Evolutionary conservation across 805 yeast species (phyloP).

Genomic region (Priceomyces castillae): DNA sequence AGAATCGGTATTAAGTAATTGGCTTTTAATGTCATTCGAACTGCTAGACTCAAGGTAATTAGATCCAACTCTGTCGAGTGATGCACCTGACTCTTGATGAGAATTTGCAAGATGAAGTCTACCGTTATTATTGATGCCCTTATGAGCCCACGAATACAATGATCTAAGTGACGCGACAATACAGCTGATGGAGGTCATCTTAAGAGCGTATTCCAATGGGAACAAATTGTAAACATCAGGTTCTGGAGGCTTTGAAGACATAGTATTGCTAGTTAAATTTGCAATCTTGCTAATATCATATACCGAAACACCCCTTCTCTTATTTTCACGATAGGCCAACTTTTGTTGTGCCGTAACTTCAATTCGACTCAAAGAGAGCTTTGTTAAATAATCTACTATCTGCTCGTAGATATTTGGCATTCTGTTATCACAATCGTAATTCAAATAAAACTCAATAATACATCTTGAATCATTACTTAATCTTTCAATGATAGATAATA

Average conservation of each 20-base stretch:
- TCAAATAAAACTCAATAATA: conserved; percentile 86
- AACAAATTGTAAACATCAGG: conserved; percentile 52
- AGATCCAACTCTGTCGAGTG: conserved; percentile 24
- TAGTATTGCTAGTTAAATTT: conserved; percentile 65
- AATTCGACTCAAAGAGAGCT: conserved; percentile 64
- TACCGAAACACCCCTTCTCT: conserved; percentile 58
- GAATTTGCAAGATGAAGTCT: conserved; percentile 5
- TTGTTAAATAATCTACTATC: conserved; percentile 74
- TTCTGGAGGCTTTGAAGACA: conserved; percentile 54
- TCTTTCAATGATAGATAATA: conserved; percentile 75
- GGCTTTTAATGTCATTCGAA: conserved; percentile 16
- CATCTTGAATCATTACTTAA: conserved; percentile 87
- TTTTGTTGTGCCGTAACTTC: conserved; percentile 71
- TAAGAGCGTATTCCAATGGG: conserved; percentile 82
- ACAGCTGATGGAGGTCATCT: conserved; percentile 75
- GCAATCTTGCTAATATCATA: conserved; percentile 75
- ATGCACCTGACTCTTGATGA: conserved; percentile 13
- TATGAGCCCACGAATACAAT: conserved; percentile 82
- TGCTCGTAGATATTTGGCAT: conserved; percentile 85
- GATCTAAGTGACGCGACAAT: conserved; percentile 81
- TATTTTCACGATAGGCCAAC: conserved; percentile 41
- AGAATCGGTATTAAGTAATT: conserved; percentile 11
- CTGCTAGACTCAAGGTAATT: conserved; percentile 23
- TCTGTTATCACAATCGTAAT: conserved; percentile 87
- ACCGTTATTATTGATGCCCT: conserved; percentile 29